Evolutionary conservation across 1,284 basidiomycete species (phyloP), one percentile per base, ranked within the genome.

Genomic region (Papiliotrema nemorosa): DNA sequence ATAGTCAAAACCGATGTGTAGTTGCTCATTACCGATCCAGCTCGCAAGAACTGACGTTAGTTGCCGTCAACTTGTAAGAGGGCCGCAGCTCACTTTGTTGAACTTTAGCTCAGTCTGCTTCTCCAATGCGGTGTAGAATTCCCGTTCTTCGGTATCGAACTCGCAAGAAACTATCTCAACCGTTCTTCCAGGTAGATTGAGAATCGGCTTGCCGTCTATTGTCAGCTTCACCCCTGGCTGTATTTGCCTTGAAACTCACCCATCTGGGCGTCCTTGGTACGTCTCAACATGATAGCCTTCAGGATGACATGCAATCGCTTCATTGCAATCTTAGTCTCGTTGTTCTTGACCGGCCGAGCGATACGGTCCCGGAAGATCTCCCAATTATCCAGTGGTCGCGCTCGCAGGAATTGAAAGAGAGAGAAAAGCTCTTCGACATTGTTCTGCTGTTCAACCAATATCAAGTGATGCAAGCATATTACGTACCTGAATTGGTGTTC

Each of bases 381-480:
- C 82, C 85, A 89, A 34, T 90, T 81, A 60, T 88, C 85, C 22
- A 96, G 80, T 0, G 93, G 94, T 53, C 82, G 83, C 44, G 93
- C 81, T 2, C 86, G 83, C 16, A 97, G 76, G 75, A 97, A 98
- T 55, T 88, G 86, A 64, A 97, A 82, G 24, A 97, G 78, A 3
- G 90, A 87, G 69, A 82, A 97, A 3, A 98, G 78, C 65, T 98
- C 94, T 47, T 87, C 84, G 6, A 96, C 86, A 40, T 81, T 87
- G 76, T 97, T 97, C 78, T 92, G 83, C 71, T 6, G 27, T 22
- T 20, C 36, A n/a, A 10, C 44, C 22, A 33, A 14, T 31, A 2
- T 22, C 3, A 6, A 36, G 24, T 3, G 22, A 39, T 21, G 33
- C 44, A 25, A 31, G 16, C n/a, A n/a, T 13, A 3, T 6, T 33